Evolutionary conservation across 2,329 filamentous ascomycete species (phyloP), one percentile per base, ranked within the genome.

Genomic region (Fusarium marasasianum): DNA sequence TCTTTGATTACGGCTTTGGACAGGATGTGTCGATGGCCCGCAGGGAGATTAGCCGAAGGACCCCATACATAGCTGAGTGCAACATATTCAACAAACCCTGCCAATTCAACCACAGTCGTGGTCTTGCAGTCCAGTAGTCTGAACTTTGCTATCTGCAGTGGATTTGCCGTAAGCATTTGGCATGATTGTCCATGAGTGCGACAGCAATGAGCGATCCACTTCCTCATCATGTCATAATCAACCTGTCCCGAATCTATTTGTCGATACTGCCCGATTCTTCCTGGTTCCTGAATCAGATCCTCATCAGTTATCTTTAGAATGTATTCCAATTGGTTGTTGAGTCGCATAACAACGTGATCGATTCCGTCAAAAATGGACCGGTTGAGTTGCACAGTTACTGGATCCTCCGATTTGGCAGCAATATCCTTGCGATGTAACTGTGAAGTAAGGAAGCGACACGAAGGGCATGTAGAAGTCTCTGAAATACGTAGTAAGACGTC

Each of bases 171-270:
- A 18, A 50, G 47, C 7, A 18, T 50, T 4, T n/a, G 47, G 1
- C 29, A 50, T 0, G 20, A 2, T 31, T 31, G n/a, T 0, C 47
- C 47, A 9, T 50, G 47, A n/a, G 47, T 17, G 7, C 10, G 4
- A 0, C 1, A 1, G 12, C 45, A 48, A n/a, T 48, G 26, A 13
- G 45, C 14, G 1, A 48, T 17, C 26, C 45, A 48, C 1, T 0
- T 3, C 10, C 45, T 48, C 1, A 48, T 31, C 14, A 48, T 48
- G 9, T 17, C 9, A 6, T 31, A 48, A n/a, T 48, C 45, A 6
- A 48, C 45, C 0, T 17, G 26, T 0, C 1, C 12, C 0, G 7
- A 4, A 48, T 48, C 45, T 2, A 48, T 5, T 0, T 48, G 45
- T 8, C 20, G 45, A 48, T 48, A 31, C 14, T 43, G 22, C 14